A percentile compares a stretch with the other conserved stretches of the same genome.
Conservation (phyloP, 2,329 filamentous ascomycete species). For the Fusarium illudens region DNA sequence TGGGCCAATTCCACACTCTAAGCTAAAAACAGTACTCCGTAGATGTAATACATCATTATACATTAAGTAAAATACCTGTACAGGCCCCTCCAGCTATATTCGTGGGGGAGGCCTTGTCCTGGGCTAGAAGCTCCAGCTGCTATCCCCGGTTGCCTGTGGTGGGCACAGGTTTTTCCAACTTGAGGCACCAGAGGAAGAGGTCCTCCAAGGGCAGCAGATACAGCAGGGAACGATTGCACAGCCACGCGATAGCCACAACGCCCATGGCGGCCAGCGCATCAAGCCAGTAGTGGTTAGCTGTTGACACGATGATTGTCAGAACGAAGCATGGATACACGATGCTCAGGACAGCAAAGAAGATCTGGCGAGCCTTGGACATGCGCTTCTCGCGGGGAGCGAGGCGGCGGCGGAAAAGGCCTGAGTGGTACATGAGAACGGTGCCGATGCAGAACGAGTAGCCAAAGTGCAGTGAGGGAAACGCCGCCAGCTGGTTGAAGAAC, state of each 20-base stretch:
- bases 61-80: neutral
- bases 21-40: neutral
- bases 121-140: neutral
- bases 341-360: conserved; percentile 49
- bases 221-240: conserved; percentile 59
- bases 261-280: conserved; percentile 71
- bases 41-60: neutral
- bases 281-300: conserved; percentile 70
- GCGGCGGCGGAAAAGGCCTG: conserved; percentile 53
- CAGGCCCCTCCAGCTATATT: neutral
- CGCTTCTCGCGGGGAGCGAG: conserved; percentile 42
- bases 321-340: conserved; percentile 63
- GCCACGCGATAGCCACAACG: conserved; percentile 69
- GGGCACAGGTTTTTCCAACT: conserved; percentile 70
- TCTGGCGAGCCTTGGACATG: conserved; percentile 41
- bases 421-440: conserved; percentile 62
- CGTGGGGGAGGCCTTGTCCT: neutral
- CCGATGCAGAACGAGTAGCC: conserved; percentile 64
- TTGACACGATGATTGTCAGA: conserved; percentile 66
- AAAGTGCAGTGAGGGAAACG: conserved; percentile 67
- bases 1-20: neutral
- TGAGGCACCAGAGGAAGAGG: conserved; percentile 68
- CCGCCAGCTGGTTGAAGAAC: conserved; percentile 66
- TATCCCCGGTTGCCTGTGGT: conserved; percentile 49
- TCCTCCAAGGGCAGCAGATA: conserved; percentile 72